These are phyloP conservation scores for Mucor circinelloides DNA, from an alignment of 371 early-diverging fungal species.

Conservation along the genomic window DNA sequence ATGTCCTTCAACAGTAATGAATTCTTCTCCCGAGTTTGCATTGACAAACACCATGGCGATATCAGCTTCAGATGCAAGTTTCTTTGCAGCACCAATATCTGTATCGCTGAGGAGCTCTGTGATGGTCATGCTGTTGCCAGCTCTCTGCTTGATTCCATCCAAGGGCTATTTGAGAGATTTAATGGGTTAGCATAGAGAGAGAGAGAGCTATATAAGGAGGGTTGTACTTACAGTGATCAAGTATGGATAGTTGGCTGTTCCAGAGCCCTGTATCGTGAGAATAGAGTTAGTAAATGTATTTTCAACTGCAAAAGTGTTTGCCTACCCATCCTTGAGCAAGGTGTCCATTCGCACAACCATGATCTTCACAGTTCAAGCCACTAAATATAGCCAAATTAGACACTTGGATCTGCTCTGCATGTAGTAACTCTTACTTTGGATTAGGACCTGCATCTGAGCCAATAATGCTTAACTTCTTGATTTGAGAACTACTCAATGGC, in stretches of 20 bases:
- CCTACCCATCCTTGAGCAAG: conserved; percentile 61
- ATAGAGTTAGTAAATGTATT: no score
- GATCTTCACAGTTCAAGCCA: conserved; percentile 30
- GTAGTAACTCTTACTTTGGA: conserved; percentile 23
- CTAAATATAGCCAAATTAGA: not conserved
- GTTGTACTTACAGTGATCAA: conserved; percentile 44
- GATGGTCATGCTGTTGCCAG: conserved; percentile 33
- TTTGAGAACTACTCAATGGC: conserved; percentile 30
- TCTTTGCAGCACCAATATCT: conserved; percentile 34
- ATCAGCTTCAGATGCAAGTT: conserved; percentile 48
- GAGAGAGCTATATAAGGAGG: no score
- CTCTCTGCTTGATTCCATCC: conserved; percentile 48
- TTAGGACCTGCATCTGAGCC: conserved; percentile 56
- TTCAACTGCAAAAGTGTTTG: no score
- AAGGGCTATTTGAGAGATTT: conserved; percentile 15
- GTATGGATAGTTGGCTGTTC: conserved; percentile 64
- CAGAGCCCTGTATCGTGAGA: conserved; percentile 39
- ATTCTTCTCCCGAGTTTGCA: conserved; percentile 65
- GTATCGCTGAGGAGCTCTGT: conserved; percentile 35
- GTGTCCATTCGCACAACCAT: conserved; percentile 37
- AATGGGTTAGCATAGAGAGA: no score
- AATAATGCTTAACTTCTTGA: conserved; percentile 43
- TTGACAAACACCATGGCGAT: conserved; percentile 61
- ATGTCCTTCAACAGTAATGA: conserved; percentile 45
- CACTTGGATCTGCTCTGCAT: not conserved